Conservation (phyloP, 2,329 filamentous ascomycete species). For the Monilinia aucupariae region DNA sequence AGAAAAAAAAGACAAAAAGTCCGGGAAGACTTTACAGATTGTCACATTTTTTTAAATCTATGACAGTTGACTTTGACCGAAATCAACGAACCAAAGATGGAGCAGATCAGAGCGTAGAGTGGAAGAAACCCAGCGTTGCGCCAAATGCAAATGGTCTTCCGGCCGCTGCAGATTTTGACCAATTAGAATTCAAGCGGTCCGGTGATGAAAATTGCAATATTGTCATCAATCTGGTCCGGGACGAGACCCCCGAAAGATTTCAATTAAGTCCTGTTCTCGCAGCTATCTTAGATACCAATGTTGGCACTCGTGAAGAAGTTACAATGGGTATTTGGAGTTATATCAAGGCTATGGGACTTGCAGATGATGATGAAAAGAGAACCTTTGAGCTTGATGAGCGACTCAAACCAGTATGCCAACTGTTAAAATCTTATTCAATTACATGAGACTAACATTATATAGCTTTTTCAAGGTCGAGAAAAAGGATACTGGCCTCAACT, state of each 20-base stretch:
- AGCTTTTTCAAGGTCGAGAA: slow-evolving; percentile 44
- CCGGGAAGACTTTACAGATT: slow-evolving; percentile 50
- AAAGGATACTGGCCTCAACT: slow-evolving; percentile 81
- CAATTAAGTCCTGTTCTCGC: slow-evolving; percentile 72
- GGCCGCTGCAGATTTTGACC: slow-evolving; percentile 75
- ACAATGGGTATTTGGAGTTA: slow-evolving; percentile 96
- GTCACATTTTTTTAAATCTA: slow-evolving; percentile 77
- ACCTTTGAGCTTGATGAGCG: slow-evolving; percentile 85
- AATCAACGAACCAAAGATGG: slow-evolving; percentile 53
- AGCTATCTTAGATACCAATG: slow-evolving; percentile 77
- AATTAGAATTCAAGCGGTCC: slow-evolving; percentile 83
- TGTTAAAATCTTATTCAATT: not conserved
- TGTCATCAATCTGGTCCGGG: slow-evolving; percentile 76
- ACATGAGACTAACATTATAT: slow-evolving; percentile 25
- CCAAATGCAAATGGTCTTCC: slow-evolving; percentile 46
- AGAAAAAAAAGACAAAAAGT: slow-evolving; percentile 39
- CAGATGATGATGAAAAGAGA: slow-evolving; percentile 92
- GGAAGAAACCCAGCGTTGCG: slow-evolving; percentile 70
- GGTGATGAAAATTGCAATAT: slow-evolving; percentile 91
- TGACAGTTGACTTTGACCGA: slow-evolving; percentile 68
- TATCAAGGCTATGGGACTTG: slow-evolving; percentile 74
- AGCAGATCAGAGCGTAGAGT: slow-evolving; percentile 62
- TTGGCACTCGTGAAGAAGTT: slow-evolving; percentile 81
- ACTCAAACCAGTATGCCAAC: slow-evolving; percentile 61
- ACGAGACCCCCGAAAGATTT: slow-evolving; percentile 82